A percentile compares a stretch with the other conserved stretches of the same genome.
Conservation (phyloP, 129 eudicot species). For the Mikania micrantha region DNA sequence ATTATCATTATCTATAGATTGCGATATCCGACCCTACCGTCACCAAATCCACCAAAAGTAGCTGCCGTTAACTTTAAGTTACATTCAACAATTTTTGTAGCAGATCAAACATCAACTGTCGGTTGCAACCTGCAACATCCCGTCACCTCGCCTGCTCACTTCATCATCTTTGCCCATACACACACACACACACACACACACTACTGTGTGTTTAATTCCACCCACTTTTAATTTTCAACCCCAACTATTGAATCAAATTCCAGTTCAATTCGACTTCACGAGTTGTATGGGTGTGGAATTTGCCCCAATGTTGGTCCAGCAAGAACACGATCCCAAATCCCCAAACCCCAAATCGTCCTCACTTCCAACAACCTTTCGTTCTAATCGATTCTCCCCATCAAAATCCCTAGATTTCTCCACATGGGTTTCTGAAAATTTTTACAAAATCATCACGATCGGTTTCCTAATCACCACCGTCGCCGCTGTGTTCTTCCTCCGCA, state of each 20-base stretch:
- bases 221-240: too few relatives aligned
- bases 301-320: constrained; percentile 66
- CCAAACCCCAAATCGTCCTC: constrained; percentile 30
- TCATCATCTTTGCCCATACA: neutral
- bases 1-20: too few relatives aligned
- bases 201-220: constrained; percentile 3
- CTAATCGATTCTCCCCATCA: constrained; percentile 30
- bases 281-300: constrained; percentile 15
- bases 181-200: neutral
- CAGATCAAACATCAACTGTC: constrained; percentile 25
- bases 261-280: neutral
- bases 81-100: neutral
- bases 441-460: constrained; percentile 47
- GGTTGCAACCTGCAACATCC: constrained; percentile 11
- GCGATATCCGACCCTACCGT: constrained; percentile 9
- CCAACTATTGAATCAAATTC: constrained; percentile 7
- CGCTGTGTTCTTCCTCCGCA: constrained; percentile 68
- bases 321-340: constrained; percentile 49
- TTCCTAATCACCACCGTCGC: constrained; percentile 55
- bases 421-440: constrained; percentile 69
- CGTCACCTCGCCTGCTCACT: constrained; percentile 20
- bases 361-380: constrained; percentile 26
- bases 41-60: constrained; percentile 30
- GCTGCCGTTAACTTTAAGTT: constrained; percentile 28
- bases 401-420: constrained; percentile 78